Evolutionary conservation across 768 basidiomycete genomes (phyloP), one percentile per base, ranked within the genome.

Genomic region (Tephrocybe sp.): DNA sequence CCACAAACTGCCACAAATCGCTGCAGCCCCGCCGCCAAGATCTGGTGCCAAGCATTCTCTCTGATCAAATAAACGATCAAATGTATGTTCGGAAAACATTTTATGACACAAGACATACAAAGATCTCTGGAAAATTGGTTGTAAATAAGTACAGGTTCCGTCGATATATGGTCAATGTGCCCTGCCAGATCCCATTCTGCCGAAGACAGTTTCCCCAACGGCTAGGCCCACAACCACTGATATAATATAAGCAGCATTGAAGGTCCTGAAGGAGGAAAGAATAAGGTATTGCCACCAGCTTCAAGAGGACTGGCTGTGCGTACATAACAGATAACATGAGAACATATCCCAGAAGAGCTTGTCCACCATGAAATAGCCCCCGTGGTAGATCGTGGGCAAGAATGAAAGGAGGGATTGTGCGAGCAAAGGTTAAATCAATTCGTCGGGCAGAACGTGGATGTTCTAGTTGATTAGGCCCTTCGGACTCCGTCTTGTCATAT

Each of bases 291-390:
- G 25, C 42, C 21, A 19, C n/a, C 41, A 25, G 16, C 12, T 33
- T 45, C 10, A 31, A 18, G 13, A 30, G 47, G 21, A 21, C 27
- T 42, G n/a, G 16, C 21, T 21, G 10, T 37, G 64, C 84, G 67
- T 65, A 91, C 89, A 92, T 91, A 58, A 89, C 75, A 8, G 79
- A 81, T 62, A 92, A 65, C 92, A 95, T 94, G 49, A 94, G 76
- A 4, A 73, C 56, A 57, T 90, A 94, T 21, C 68, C 69, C 18
- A 94, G 58, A 18, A 81, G 64, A 34, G 81, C 73, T 50, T 91
- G 88, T 16, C 82, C 49, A 8, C 78, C 78, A 53, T 83, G 80
- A 34, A 91, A 57, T 2, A 77, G 60, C 1, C 91, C 91, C 30
- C 92, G 80, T 1, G 81, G 76, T 6, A 89, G 57, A 63, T 94